Base-by-base conservation (phyloP, 2,329 filamentous ascomycete species). In the Rhynchosporium secalis region DNA sequence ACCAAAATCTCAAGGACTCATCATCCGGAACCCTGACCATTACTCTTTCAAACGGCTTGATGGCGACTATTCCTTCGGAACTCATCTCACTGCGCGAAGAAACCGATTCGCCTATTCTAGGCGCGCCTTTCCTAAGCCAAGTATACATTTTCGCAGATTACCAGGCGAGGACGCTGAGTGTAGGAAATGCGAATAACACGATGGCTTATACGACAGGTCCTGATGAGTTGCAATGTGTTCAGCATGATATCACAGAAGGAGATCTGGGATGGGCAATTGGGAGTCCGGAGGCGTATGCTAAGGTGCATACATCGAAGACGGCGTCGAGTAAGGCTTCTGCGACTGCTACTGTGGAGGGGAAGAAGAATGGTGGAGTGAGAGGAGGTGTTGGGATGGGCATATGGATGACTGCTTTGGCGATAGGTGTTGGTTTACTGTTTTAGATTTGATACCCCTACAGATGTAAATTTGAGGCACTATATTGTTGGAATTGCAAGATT, bases 121-220 rank as follows among this genome's bases (percentile, higher is more conserved):
- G 63, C 13, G 57, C 55, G 26, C 63, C 57, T 4, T 65, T 65
- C 54, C 38, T 65, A 29, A 62, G 60, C 20, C 63, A 65, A 33
- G 61, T 61, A 5, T 61, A 61, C 15, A 20, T 62, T 2, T 65
- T 57, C 28, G 56, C 57, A 3, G 60, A 63, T 47, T 65, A 65
- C 28, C 63, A 65, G 28, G 33, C 47, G 12, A 62, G 29, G 26
- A 58, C 57, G 4, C 38, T 65, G 33, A 58, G 58, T 60, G 48
- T 51, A 4, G 63, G 63, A 15, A 10, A 61, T 28, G 63, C 57
- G 20, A 65, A 65, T 40, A 60, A 65, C 29, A 58, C 31, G 3
- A 3, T 54, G 13, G 36, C 49, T 12, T 57, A 56, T 47, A 36
- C 52, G 2, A 20, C 55, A 12, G 52, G 60, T 7, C n/a, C 29